These are phyloP conservation scores for Suillus fuscotomentosus DNA, from an alignment of 768 basidiomycete genomes.

Conservation along the genomic window DNA sequence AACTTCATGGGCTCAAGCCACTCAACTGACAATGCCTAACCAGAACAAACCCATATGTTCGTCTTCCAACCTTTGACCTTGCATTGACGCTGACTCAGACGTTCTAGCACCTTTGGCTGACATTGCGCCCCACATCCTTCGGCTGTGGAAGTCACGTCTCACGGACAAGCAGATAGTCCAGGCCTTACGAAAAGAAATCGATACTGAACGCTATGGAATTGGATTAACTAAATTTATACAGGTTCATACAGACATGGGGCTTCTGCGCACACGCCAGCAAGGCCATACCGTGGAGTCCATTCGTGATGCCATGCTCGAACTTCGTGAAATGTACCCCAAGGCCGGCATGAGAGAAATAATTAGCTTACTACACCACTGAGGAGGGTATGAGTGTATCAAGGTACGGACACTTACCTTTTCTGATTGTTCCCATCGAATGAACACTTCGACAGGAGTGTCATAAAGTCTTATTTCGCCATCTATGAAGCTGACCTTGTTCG, in stretches of 20 bases:
- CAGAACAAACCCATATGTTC: too few species aligned
- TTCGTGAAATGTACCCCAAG: not conserved
- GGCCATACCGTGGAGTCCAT: not conserved
- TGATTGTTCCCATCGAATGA: not conserved
- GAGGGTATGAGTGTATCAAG: not conserved
- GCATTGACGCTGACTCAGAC: too few species aligned
- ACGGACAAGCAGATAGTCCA: not conserved
- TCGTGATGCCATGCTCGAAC: not conserved
- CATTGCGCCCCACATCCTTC: too few species aligned
- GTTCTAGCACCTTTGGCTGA: too few species aligned
- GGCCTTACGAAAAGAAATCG: not conserved
- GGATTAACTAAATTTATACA: not conserved
- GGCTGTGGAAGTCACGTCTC: not conserved
- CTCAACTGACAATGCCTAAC: too few species aligned
- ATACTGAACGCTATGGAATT: not conserved
- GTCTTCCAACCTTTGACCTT: too few species aligned
- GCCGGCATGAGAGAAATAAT: not conserved
- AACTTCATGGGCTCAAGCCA: too few species aligned
- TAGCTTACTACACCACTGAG: not conserved
- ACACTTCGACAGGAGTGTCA: not conserved
- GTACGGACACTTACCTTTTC: not conserved
- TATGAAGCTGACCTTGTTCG: not conserved
- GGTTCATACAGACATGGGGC: not conserved
- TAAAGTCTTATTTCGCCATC: not conserved
- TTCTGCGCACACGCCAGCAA: not conserved